These are phyloP conservation scores for Puccinellia tenuiflora DNA, from an alignment of 176 grass and related monocot genomes.

Conservation along the genomic window DNA sequence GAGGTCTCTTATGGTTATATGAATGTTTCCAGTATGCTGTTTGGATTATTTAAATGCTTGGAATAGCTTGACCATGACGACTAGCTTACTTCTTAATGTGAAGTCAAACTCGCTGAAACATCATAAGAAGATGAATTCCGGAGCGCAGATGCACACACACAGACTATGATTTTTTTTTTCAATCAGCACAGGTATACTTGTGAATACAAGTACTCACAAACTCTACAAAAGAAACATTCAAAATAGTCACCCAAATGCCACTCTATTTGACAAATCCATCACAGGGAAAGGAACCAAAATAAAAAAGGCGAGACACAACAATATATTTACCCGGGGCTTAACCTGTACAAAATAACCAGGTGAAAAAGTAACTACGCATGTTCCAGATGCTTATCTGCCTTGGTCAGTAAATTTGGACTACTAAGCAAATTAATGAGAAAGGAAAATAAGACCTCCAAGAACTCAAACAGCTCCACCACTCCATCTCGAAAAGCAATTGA, in stretches of 20 bases:
- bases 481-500: conserved; percentile 88
- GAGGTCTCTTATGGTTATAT: background rate
- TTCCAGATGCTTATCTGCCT: background rate
- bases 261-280: background rate
- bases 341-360: background rate
- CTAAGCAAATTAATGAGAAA: conserved; percentile 5
- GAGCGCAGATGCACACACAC: background rate
- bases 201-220: background rate
- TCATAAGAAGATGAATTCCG: background rate
- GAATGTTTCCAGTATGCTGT: background rate
- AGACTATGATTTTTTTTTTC: background rate
- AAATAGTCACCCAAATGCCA: background rate
- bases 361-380: background rate
- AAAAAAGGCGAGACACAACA: background rate
- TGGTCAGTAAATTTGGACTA: background rate
- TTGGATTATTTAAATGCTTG: background rate
- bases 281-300: background rate
- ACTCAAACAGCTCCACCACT: conserved; percentile 77
- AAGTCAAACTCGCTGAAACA: background rate
- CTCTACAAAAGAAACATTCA: conserved; percentile 4
- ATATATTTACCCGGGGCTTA: background rate
- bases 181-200: background rate
- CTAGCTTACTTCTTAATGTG: conserved; percentile 3
- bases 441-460: conserved; percentile 66
- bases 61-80: background rate